Evolutionary conservation across 2,329 filamentous ascomycete genomes (phyloP), one percentile per base, ranked within the genome.

Genomic region (Amesomyces nigricolor): DNA sequence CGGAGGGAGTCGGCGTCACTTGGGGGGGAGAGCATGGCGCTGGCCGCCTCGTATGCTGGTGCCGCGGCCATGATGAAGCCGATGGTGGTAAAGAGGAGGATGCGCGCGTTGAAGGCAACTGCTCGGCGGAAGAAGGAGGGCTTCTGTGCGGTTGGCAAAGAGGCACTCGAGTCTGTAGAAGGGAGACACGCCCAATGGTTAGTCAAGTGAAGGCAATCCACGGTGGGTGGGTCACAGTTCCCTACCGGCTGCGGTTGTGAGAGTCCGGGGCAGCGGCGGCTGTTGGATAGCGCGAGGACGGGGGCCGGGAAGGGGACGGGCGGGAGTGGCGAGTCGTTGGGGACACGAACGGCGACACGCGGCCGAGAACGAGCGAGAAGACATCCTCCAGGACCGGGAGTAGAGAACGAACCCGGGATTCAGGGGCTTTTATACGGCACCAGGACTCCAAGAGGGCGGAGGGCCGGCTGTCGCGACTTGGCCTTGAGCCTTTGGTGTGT

Each of bases 1-100:
- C 71, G 68, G 58, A 94, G 79, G 19, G 87, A 88, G 63, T 95
- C 88, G 65, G 81, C 83, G 72, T 95, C 88, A 47, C 45, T 60
- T 13, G 62, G 57, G 17, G 81, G 80, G 57, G 75, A 72, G 57
- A 80, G 61, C 59, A 82, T 70, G 51, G 72, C 74, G 47, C 72
- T 72, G 46, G 78, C 70, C 48, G 75, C 74, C 38, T 77, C 66
- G 55, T 80, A 63, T 37, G 77, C 78, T 38, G 81, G 81, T 10
- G 73, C 71, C 60, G 77, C 73, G 51, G 79, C 74, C 75, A 86
- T 82, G 61, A 72, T 68, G 73, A 85, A 79, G 61, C 83, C 83
- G 32, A 73, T 59, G 13, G 72, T 66, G 22, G 73, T 73, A 67
- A 76, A 79, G 61, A 76, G 62, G 58, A 81, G 51, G 37, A 73